These are phyloP conservation scores for Chrysochromulina tobinii DNA, from an alignment of 78 protist species.

Conservation along the genomic window DNA sequence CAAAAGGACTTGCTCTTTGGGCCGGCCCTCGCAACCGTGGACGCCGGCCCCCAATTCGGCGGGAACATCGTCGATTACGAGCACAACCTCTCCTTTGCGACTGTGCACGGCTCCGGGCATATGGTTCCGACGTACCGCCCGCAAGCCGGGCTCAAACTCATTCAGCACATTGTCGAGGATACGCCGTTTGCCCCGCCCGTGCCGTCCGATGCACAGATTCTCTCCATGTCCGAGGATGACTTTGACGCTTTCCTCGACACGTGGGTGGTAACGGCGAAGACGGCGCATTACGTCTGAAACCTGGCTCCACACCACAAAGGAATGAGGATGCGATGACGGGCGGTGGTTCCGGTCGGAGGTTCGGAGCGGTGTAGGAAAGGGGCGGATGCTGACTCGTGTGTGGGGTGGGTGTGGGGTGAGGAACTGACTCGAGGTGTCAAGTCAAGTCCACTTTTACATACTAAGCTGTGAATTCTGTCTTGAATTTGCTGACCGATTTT, in stretches of 20 bases:
- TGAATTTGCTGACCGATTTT: too few species aligned
- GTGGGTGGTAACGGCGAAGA: not conserved
- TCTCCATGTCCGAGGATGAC: not conserved
- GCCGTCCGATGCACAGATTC: not conserved
- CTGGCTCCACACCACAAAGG: too few species aligned
- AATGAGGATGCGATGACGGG: too few species aligned
- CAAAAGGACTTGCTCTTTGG: not conserved
- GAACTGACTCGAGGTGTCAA: too few species aligned
- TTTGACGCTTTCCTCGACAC: not conserved
- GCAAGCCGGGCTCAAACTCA: not conserved
- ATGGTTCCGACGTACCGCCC: slow-evolving; percentile 23
- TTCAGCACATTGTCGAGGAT: not conserved
- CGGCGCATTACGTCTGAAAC: not conserved
- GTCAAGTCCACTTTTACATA: too few species aligned
- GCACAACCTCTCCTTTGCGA: not conserved
- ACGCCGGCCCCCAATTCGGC: not conserved
- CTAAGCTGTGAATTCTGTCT: too few species aligned
- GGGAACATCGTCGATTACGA: not conserved
- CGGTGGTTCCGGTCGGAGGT: too few species aligned
- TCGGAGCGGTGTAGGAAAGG: too few species aligned
- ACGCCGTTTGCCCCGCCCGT: not conserved
- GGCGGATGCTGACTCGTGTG: not conserved
- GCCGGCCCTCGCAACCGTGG: not conserved
- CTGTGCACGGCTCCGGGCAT: slow-evolving; percentile 23
- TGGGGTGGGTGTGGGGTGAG: too few species aligned